Percentiles rank a stretch among this genome's conserved stretches.
Conservation (phyloP, 352 stramenopile genomes). For the Globisporangium canariense region DNA sequence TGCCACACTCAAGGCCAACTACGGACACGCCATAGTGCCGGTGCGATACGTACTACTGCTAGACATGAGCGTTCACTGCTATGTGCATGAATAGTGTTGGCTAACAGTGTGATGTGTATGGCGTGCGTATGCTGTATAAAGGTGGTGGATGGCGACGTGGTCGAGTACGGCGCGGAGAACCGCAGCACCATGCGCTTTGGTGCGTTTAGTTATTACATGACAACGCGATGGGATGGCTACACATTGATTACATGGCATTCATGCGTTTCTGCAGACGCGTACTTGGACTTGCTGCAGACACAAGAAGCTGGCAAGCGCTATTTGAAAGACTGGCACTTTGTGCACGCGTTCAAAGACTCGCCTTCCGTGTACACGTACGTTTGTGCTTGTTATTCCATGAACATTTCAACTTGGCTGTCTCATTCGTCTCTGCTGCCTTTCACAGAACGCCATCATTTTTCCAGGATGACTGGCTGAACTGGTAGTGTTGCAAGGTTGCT, state of each 20-base stretch:
- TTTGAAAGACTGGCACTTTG: constrained; percentile 88
- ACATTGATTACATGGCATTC: neutral
- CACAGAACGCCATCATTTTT: constrained; percentile 83
- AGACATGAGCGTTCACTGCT: neutral
- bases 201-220: constrained; percentile 13
- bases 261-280: constrained; percentile 38
- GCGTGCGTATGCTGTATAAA: constrained; percentile 12
- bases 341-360: constrained; percentile 40
- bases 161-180: constrained; percentile 57
- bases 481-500: constrained; percentile 29
- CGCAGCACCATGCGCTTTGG: constrained; percentile 63
- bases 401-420: constrained; percentile 17
- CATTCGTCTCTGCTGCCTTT: constrained; percentile 26
- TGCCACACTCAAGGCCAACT: constrained; percentile 32
- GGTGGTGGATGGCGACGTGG: constrained; percentile 59
- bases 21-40: constrained; percentile 52
- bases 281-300: constrained; percentile 54
- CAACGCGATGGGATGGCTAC: neutral
- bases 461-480: constrained; percentile 91
- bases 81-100: neutral
- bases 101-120: neutral
- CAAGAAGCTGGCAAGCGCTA: constrained; percentile 54
- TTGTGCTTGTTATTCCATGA: neutral
- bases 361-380: constrained; percentile 56
- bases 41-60: constrained; percentile 19